Percentiles rank a stretch among this genome's conserved stretches.
Evolutionary conservation across 2,329 filamentous ascomycete species (phyloP).

Genomic region (Alternaria burnsii): DNA sequence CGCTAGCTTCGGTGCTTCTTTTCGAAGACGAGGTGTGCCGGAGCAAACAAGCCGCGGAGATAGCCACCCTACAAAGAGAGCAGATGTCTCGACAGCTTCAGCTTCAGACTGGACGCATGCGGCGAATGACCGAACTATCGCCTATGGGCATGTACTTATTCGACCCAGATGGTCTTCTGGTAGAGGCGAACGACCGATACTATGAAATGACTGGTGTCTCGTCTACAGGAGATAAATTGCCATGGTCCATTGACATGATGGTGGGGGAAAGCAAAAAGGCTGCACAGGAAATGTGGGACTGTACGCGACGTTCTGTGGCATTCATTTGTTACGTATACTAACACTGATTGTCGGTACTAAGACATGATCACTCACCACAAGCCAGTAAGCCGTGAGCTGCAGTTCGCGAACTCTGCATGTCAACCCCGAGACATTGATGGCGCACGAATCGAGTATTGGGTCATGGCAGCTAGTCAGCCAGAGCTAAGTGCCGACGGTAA

Average conservation of each 20-base stretch:
- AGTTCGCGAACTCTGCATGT: conserved; percentile 49
- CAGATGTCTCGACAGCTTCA: conserved; percentile 38
- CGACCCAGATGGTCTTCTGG: conserved; percentile 52
- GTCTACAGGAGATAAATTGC: conserved; percentile 50
- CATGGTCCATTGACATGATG: conserved; percentile 56
- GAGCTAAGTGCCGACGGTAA: conserved; percentile 38
- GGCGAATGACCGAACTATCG: conserved; percentile 46
- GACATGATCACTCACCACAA: conserved; percentile 46
- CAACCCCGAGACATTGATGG: conserved; percentile 48
- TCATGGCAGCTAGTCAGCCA: conserved; percentile 46
- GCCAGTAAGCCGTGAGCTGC: conserved; percentile 55
- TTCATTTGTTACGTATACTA: not conserved
- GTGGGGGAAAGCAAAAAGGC: conserved; percentile 43
- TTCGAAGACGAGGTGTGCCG: conserved; percentile 45
- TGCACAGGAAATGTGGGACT: conserved; percentile 52
- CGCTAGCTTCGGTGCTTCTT: conserved; percentile 44
- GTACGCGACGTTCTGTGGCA: not conserved
- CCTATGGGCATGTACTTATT: conserved; percentile 46
- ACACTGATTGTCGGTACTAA: not conserved
- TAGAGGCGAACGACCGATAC: conserved; percentile 57
- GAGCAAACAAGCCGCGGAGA: conserved; percentile 37
- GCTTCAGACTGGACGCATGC: conserved; percentile 44
- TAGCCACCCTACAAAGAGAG: conserved; percentile 40
- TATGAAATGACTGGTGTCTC: conserved; percentile 59
- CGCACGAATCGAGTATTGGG: conserved; percentile 57